Conservation (phyloP, 208 protist species). For the Leishmania tarentolae region DNA sequence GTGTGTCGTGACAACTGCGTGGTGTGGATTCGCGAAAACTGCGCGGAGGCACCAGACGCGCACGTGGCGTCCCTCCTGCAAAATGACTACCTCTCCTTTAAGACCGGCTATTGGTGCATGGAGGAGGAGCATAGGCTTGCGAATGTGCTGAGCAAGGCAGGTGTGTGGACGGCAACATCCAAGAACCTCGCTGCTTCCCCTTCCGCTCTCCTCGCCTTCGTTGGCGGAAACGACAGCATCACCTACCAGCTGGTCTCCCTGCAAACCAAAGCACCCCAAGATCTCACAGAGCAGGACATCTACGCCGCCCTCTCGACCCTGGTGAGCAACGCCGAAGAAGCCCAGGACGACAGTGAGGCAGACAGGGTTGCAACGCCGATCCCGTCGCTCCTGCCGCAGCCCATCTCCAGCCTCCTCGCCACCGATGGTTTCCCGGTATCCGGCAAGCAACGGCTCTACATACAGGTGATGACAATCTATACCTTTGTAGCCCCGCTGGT, state of each 20-base stretch:
- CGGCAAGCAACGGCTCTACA: slow-evolving; percentile 45
- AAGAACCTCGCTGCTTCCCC: slow-evolving; percentile 15
- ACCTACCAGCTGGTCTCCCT: slow-evolving; percentile 40
- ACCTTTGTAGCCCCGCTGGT: slow-evolving; percentile 43
- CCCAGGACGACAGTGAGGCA: not conserved
- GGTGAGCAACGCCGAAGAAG: slow-evolving; percentile 16
- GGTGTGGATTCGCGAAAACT: slow-evolving; percentile 71
- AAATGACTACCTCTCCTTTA: slow-evolving; percentile 61
- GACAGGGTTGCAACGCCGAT: not conserved
- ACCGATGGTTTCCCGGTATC: slow-evolving; percentile 60
- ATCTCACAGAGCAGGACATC: slow-evolving; percentile 39
- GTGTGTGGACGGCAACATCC: slow-evolving; percentile 28
- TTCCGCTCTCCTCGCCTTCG: slow-evolving; percentile 46
- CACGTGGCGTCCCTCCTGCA: slow-evolving; percentile 36
- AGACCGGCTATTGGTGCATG: slow-evolving; percentile 75
- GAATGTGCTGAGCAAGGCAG: slow-evolving; percentile 22
- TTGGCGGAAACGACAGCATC: slow-evolving; percentile 63
- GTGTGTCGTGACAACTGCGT: slow-evolving; percentile 75
- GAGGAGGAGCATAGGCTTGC: slow-evolving; percentile 39
- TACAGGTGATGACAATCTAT: slow-evolving; percentile 46
- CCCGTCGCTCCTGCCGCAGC: slow-evolving; percentile 20
- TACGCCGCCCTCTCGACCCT: slow-evolving; percentile 33
- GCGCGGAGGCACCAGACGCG: slow-evolving; percentile 20
- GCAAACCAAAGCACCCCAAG: slow-evolving; percentile 26
- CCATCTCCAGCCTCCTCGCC: slow-evolving; percentile 42